These are phyloP conservation scores for Cornus suecica DNA, from an alignment of 148 eudicot species.

Conservation along the genomic window DNA sequence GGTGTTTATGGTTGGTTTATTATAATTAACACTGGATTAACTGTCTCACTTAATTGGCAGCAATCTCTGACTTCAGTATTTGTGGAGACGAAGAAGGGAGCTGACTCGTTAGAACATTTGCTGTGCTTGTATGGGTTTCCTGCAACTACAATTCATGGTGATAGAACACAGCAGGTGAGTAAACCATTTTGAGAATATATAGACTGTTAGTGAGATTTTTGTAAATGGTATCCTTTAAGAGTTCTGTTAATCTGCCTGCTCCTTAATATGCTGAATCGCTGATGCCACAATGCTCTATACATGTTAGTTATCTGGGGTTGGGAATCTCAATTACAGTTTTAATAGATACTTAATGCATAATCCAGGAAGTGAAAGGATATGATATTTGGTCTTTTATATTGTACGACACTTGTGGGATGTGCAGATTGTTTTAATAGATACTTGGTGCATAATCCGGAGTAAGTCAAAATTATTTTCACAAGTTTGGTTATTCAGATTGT, in stretches of 20 bases:
- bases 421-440: too few species aligned
- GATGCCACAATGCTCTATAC: not conserved
- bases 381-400: too few species aligned
- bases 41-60: slow-evolving; percentile 13
- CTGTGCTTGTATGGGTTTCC: slow-evolving; percentile 27
- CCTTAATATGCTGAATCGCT: not conserved
- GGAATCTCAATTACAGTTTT: not conserved
- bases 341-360: not conserved
- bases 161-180: slow-evolving; percentile 21
- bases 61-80: slow-evolving; percentile 35
- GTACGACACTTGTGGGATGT: too few species aligned
- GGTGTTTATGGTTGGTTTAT: not conserved
- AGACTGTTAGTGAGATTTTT: too few species aligned
- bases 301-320: not conserved
- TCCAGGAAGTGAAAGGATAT: not conserved
- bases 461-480: too few species aligned
- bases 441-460: too few species aligned
- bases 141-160: slow-evolving; percentile 39
- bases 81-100: slow-evolving; percentile 42
- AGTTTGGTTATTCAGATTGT: too few species aligned
- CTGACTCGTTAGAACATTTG: slow-evolving; percentile 34
- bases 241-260: not conserved
- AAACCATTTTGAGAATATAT: not conserved
- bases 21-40: not conserved
- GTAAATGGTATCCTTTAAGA: not conserved